Percentiles rank a stretch among this genome's conserved stretches.
phyloP scores from a whole-genome alignment of 768 basidiomycete species.

The Boletus vinaceobasis region DNA sequence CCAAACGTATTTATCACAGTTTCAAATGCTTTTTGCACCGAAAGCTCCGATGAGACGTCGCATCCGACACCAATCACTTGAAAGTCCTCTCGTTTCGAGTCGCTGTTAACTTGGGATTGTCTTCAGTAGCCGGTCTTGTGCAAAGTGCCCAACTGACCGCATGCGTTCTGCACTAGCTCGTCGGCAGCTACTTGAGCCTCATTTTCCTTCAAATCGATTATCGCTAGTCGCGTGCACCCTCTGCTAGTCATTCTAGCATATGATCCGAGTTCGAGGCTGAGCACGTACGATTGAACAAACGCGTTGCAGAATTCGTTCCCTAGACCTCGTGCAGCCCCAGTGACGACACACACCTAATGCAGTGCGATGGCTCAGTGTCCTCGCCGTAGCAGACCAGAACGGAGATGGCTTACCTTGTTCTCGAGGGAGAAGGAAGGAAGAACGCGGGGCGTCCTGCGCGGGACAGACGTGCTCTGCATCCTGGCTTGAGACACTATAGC shows the following conservation, averaged over 20 bases:
- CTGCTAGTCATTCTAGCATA: conserved; percentile 35
- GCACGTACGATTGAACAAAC: conserved; percentile 72
- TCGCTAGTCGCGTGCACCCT: conserved; percentile 75
- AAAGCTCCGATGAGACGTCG: conserved; percentile 81
- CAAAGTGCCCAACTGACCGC: conserved; percentile 36
- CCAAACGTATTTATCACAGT: conserved; percentile 63
- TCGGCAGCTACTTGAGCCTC: conserved; percentile 67
- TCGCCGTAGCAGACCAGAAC: neutral
- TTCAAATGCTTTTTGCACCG: conserved; percentile 71
- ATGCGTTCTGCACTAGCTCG: conserved; percentile 59
- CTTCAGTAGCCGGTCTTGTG: conserved; percentile 28
- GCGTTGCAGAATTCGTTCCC: conserved; percentile 90
- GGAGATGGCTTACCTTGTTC: conserved; percentile 51
- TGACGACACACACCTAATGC: conserved; percentile 80
- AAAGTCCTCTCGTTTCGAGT: conserved; percentile 52
- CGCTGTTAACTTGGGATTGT: conserved; percentile 49
- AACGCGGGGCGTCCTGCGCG: conserved; percentile 40
- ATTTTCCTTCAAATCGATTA: conserved; percentile 74
- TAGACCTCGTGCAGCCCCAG: conserved; percentile 88
- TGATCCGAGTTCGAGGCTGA: neutral
- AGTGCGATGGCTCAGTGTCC: neutral
- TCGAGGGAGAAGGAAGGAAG: conserved; percentile 77
- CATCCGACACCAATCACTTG: conserved; percentile 76
- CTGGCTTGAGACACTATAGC: conserved; percentile 8
- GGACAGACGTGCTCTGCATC: conserved; percentile 27